These are phyloP conservation scores for Xanthoconium stramineum DNA, from an alignment of 768 basidiomycete species.

Conservation along the genomic window DNA sequence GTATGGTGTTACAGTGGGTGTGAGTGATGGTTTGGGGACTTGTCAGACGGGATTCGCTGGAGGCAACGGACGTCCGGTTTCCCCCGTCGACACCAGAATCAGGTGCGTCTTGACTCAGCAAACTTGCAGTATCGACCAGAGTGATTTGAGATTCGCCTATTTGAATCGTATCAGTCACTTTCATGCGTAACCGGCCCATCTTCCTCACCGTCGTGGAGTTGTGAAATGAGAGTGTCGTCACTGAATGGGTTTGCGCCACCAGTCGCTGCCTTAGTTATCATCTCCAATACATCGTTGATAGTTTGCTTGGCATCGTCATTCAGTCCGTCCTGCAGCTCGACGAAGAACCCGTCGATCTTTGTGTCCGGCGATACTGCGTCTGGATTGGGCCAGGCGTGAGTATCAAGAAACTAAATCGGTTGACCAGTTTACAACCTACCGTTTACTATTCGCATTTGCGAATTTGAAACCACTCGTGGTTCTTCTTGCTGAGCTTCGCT, in stretches of 20 bases:
- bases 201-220: background rate
- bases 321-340: background rate
- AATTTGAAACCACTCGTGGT: background rate
- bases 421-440: background rate
- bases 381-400: background rate
- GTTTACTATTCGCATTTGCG: background rate
- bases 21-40: background rate
- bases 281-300: background rate
- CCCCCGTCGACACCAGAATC: background rate
- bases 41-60: background rate
- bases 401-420: too few relatives aligned
- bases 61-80: background rate
- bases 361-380: background rate
- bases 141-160: background rate
- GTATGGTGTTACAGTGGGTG: background rate
- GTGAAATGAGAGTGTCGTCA: background rate
- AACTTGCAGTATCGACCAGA: background rate
- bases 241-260: slow-evolving; percentile 1
- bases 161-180: background rate
- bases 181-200: background rate
- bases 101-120: background rate
- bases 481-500: background rate
- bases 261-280: background rate
- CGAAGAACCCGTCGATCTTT: background rate
- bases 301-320: background rate